A percentile compares a stretch with the other conserved stretches of the same genome.
These are phyloP conservation scores for Linum usitatissimum DNA, from an alignment of 345 rosid genomes.

Conservation along the genomic window DNA sequence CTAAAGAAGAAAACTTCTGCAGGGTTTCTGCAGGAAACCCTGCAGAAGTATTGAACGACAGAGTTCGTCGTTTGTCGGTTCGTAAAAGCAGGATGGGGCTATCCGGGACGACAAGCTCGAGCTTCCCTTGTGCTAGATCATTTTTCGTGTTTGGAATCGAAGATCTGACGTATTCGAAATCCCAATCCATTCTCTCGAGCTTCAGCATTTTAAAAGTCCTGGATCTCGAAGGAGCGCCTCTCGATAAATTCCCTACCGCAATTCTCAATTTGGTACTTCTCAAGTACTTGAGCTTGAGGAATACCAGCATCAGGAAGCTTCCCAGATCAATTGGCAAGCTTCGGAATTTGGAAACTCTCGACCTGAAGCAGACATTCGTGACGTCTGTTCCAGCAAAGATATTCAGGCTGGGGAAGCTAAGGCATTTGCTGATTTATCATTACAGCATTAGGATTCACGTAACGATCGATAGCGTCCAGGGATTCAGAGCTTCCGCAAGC, in stretches of 20 bases:
- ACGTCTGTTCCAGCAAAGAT: constrained; percentile 28
- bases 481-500: constrained; percentile 7
- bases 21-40: background rate
- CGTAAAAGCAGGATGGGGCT: constrained; percentile 16
- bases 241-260: constrained; percentile 26
- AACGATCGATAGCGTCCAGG: constrained; percentile 15
- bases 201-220: constrained; percentile 29
- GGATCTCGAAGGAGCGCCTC: constrained; percentile 26
- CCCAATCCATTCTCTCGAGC: background rate
- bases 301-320: constrained; percentile 21
- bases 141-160: constrained; percentile 24
- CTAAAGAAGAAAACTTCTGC: constrained; percentile 29
- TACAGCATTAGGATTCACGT: constrained; percentile 11
- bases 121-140: constrained; percentile 21
- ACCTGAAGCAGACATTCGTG: constrained; percentile 32
- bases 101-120: background rate
- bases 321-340: constrained; percentile 35
- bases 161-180: constrained; percentile 4
- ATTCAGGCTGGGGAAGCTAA: constrained; percentile 27
- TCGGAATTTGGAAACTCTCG: constrained; percentile 33
- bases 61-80: constrained; percentile 33
- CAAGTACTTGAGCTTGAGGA: constrained; percentile 30
- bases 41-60: constrained; percentile 19
- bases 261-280: constrained; percentile 17
- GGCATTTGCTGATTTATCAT: constrained; percentile 28